These are phyloP conservation scores for Irpex rosettiformis DNA, from an alignment of 1,284 basidiomycete genomes.

Conservation along the genomic window DNA sequence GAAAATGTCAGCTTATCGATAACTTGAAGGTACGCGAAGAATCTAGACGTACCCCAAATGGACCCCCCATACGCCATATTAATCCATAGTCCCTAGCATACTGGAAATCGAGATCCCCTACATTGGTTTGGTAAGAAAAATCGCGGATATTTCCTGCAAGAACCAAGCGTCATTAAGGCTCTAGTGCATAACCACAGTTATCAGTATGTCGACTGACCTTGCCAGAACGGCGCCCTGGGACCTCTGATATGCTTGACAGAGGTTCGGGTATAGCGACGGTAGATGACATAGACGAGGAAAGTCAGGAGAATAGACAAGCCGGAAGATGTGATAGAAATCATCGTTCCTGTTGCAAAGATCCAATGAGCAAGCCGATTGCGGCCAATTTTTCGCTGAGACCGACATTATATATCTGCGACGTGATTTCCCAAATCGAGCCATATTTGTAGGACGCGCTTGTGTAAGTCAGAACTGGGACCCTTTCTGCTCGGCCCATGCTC, in stretches of 20 bases:
- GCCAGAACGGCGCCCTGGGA: conserved; percentile 9
- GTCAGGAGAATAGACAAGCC: background rate
- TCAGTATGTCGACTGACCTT: background rate
- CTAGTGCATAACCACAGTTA: background rate
- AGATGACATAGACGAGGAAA: background rate
- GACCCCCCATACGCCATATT: conserved; percentile 22
- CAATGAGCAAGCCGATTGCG: background rate
- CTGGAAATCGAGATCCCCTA: conserved; percentile 29
- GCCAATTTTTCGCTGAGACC: background rate
- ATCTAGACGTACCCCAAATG: conserved; percentile 8
- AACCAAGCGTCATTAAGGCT: background rate
- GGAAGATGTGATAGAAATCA: background rate
- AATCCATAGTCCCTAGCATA: conserved; percentile 31
- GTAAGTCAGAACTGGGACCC: background rate
- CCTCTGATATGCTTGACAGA: conserved; percentile 13
- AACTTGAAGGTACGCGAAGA: background rate
- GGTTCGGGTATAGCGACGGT: background rate
- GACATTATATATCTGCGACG: background rate
- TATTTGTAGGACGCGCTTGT: background rate
- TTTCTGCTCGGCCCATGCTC: background rate
- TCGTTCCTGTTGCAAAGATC: background rate
- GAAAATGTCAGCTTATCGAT: background rate
- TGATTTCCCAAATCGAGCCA: background rate
- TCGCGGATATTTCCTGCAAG: conserved; percentile 8
- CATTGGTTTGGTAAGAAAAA: conserved; percentile 25